phyloP scores from a whole-genome alignment of 306 rosid genomes.

The Erythrophleum fordii region DNA sequence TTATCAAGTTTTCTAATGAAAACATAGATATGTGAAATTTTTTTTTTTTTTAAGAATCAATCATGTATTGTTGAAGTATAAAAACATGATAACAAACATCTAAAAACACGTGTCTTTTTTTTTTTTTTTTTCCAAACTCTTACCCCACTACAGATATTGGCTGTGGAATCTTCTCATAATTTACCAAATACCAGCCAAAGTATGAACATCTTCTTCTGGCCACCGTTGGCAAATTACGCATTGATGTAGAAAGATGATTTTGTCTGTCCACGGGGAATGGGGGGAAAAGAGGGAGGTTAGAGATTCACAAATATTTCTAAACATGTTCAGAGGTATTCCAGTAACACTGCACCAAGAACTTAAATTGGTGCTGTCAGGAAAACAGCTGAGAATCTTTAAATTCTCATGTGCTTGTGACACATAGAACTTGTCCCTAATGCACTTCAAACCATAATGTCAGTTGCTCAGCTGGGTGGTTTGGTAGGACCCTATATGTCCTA shows the following conservation, averaged over 20 bases:
- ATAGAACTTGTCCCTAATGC: not conserved
- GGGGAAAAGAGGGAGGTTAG: not conserved
- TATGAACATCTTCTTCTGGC: not conserved
- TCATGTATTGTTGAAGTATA: too few relatives aligned
- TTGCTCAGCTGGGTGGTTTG: conserved; percentile 10
- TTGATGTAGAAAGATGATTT: conserved; percentile 7
- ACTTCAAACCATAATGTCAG: conserved; percentile 26
- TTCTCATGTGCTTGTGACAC: conserved; percentile 30
- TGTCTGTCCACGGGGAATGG: not conserved
- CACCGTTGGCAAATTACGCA: not conserved
- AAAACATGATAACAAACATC: too few relatives aligned
- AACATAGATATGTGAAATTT: too few relatives aligned
- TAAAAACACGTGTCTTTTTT: not conserved
- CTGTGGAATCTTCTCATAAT: not conserved
- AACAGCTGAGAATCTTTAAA: conserved; percentile 3
- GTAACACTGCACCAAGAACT: not conserved
- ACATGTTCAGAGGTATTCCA: not conserved
- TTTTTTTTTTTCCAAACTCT: too few relatives aligned
- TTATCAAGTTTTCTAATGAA: too few relatives aligned
- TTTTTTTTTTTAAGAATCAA: too few relatives aligned
- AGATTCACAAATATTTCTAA: not conserved
- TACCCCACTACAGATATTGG: not conserved
- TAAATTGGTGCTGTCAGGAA: conserved; percentile 3
- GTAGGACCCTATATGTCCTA: not conserved
- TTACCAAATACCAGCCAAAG: not conserved